Evolutionary conservation across 2,329 filamentous ascomycete genomes (phyloP).

Genomic region (Sporothrix euskadiensis): DNA sequence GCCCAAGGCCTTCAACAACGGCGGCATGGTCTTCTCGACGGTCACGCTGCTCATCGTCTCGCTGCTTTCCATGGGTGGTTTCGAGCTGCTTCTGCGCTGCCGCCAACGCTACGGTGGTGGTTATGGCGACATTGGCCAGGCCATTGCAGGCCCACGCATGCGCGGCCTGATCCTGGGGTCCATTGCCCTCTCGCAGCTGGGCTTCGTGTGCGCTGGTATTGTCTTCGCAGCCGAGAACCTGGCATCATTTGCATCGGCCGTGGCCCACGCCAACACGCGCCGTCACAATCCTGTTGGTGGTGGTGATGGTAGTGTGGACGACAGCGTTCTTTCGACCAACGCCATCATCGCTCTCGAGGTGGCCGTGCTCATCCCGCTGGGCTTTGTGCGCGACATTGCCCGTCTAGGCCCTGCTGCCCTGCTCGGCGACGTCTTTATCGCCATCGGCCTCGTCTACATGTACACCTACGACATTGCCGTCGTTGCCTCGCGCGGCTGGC

Average conservation of each 20-base stretch:
- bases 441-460: constrained; percentile 70
- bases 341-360: constrained; percentile 67
- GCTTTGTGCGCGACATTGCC: constrained; percentile 72
- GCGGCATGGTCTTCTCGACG: constrained; percentile 73
- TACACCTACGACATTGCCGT: constrained; percentile 67
- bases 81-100: constrained; percentile 70
- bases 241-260: constrained; percentile 64
- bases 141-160: constrained; percentile 64
- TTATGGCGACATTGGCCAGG: constrained; percentile 71
- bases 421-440: constrained; percentile 70
- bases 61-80: constrained; percentile 67
- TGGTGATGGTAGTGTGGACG: constrained; percentile 37
- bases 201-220: constrained; percentile 75
- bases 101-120: constrained; percentile 65
- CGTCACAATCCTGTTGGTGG: neutral
- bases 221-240: constrained; percentile 78
- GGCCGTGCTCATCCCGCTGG: constrained; percentile 63
- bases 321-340: constrained; percentile 53
- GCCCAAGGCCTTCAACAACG: constrained; percentile 76
- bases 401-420: constrained; percentile 70
- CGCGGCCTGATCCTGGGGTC: constrained; percentile 67
- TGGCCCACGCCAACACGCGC: constrained; percentile 42
- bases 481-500: constrained; percentile 53
- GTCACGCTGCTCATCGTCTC: constrained; percentile 67
- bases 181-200: constrained; percentile 72